Percentiles rank a stretch among this genome's conserved stretches.
Conservation (phyloP, 306 rosid genomes). For the Begonia loranthoides region DNA sequence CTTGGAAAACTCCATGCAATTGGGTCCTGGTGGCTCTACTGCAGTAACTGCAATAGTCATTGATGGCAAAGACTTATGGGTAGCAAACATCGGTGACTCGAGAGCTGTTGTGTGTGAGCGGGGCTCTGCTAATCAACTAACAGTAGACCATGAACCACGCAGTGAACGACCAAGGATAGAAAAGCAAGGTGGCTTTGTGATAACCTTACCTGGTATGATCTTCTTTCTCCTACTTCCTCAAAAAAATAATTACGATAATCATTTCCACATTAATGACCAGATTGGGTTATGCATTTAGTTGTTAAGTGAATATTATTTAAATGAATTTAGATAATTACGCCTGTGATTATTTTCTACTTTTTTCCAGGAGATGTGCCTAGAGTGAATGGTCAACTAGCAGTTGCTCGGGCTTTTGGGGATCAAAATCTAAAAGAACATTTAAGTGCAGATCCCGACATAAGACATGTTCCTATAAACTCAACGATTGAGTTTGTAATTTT, state of each 20-base stretch:
- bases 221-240: background rate
- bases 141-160: constrained; percentile 12
- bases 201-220: constrained; percentile 7
- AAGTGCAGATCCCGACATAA: constrained; percentile 10
- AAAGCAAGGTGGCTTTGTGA: constrained; percentile 13
- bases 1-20: constrained; percentile 5
- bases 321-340: background rate
- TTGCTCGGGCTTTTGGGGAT: constrained; percentile 15
- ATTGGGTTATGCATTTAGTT: background rate
- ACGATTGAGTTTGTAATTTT: constrained; percentile 6
- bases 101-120: constrained; percentile 8
- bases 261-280: no score
- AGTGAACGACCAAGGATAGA: constrained; percentile 10
- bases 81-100: constrained; percentile 11
- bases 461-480: constrained; percentile 6
- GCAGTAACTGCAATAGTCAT: constrained; percentile 14
- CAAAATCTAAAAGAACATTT: constrained; percentile 9
- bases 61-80: constrained; percentile 10
- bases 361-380: constrained; percentile 16
- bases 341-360: no score
- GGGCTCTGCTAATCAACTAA: constrained; percentile 7
- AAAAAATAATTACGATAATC: no score
- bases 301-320: background rate
- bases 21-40: constrained; percentile 13
- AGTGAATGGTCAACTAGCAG: constrained; percentile 14